Conservation (phyloP, 2,329 filamentous ascomycete genomes). For the Scleromitrula shiraiana region DNA sequence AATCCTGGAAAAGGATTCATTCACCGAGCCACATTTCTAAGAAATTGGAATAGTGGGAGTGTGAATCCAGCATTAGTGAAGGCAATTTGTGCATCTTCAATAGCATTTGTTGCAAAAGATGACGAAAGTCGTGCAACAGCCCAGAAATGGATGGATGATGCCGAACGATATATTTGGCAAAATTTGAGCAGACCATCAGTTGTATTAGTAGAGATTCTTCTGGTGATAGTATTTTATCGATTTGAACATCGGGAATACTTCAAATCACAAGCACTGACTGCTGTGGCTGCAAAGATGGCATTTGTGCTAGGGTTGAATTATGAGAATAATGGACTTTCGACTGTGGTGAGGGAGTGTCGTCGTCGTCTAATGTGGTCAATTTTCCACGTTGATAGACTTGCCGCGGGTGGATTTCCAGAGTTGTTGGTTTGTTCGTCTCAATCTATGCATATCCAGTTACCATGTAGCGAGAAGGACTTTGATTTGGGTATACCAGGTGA, state of each 20-base stretch:
- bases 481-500: slow-evolving; percentile 10
- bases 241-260: slow-evolving; percentile 6
- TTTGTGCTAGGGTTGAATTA: slow-evolving; percentile 7
- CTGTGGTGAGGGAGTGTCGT: slow-evolving; percentile 6
- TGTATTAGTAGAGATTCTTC: slow-evolving; percentile 3
- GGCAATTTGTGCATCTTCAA: slow-evolving; percentile 8
- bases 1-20: slow-evolving; percentile 8
- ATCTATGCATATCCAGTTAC: slow-evolving; percentile 8
- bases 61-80: slow-evolving; percentile 3
- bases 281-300: slow-evolving; percentile 9
- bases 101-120: slow-evolving; percentile 7
- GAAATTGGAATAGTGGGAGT: slow-evolving; percentile 7
- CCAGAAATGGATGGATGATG: slow-evolving; percentile 7
- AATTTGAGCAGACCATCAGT: slow-evolving; percentile 1
- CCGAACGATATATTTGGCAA: slow-evolving; percentile 5
- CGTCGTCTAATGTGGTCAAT: slow-evolving; percentile 8
- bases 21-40: slow-evolving; percentile 7
- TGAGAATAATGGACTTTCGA: slow-evolving; percentile 6
- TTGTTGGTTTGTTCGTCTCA: slow-evolving; percentile 8
- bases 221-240: slow-evolving; percentile 8
- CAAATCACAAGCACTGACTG: slow-evolving; percentile 6
- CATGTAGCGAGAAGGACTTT: slow-evolving; percentile 9
- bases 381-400: slow-evolving; percentile 8
- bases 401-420: slow-evolving; percentile 7
- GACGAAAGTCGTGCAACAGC: slow-evolving; percentile 4